Conservation (phyloP, 1,284 basidiomycete species). For the Athelia sp. region DNA sequence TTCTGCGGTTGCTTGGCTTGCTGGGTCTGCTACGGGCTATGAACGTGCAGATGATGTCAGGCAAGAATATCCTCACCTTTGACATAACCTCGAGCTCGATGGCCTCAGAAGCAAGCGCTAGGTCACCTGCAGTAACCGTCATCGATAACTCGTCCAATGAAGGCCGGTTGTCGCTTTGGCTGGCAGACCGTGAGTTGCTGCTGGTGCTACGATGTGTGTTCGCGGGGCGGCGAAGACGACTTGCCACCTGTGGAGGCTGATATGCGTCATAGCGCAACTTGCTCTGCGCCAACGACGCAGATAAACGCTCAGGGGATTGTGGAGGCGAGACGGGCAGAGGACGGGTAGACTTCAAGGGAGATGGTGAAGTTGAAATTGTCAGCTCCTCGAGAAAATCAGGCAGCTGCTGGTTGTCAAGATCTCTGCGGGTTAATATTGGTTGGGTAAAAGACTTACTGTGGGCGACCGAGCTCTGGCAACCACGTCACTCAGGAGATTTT, state of each 20-base stretch:
- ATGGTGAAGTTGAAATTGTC: constrained; percentile 21
- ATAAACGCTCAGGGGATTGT: constrained; percentile 25
- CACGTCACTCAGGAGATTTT: constrained; percentile 37
- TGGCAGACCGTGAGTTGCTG: constrained; percentile 21
- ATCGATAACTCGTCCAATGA: constrained; percentile 28
- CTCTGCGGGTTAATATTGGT: constrained; percentile 4
- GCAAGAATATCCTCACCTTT: constrained; percentile 17
- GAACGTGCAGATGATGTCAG: constrained; percentile 5
- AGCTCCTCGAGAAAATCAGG: constrained; percentile 62
- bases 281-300: constrained; percentile 27
- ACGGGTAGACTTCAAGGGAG: constrained; percentile 11
- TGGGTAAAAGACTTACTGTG: constrained; percentile 35
- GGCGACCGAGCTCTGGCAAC: constrained; percentile 41
- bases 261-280: constrained; percentile 70
- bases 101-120: constrained; percentile 44
- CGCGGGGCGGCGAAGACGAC: constrained; percentile 34
- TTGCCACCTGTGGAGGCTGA: constrained; percentile 47
- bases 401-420: constrained; percentile 36
- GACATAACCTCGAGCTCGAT: constrained; percentile 29
- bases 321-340: constrained; percentile 16
- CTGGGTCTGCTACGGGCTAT: constrained; percentile 1
- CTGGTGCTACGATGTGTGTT: constrained; percentile 17
- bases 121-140: constrained; percentile 51
- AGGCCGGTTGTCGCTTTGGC: constrained; percentile 12
- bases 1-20: not conserved